Evolutionary conservation across 2,329 filamentous ascomycete species (phyloP).

Genomic region (Gaeumannomyces tritici): DNA sequence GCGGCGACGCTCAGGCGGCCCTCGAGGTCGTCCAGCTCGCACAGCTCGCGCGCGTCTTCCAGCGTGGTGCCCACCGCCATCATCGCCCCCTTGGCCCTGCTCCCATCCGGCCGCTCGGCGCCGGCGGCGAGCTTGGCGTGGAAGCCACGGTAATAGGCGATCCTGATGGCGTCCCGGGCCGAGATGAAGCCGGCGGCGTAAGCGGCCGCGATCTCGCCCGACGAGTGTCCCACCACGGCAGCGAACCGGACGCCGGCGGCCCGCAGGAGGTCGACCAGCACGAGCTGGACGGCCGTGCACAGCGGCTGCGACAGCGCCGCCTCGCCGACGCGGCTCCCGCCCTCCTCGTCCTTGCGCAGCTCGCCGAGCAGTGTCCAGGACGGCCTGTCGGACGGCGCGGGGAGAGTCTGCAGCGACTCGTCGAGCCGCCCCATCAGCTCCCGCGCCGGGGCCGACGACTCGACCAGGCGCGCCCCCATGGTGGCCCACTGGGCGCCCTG

Average conservation of each 20-base stretch:
- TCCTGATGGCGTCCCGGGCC: constrained; percentile 8
- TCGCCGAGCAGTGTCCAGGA: constrained; percentile 27
- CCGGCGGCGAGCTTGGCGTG: too few relatives aligned
- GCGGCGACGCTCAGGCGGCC: not conserved
- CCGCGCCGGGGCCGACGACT: constrained; percentile 22
- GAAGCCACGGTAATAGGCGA: constrained; percentile 13
- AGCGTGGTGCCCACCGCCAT: constrained; percentile 22
- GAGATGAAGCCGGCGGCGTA: constrained; percentile 20
- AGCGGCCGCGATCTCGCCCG: constrained; percentile 24
- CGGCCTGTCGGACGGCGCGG: too few relatives aligned
- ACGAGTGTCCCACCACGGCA: constrained; percentile 22
- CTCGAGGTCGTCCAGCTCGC: not conserved
- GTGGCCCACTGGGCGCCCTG: constrained; percentile 26
- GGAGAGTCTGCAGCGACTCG: not conserved
- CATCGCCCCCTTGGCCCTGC: constrained; percentile 13
- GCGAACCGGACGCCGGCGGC: constrained; percentile 13
- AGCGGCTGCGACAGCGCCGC: constrained; percentile 20
- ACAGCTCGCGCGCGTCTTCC: not conserved
- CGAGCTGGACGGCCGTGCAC: constrained; percentile 20
- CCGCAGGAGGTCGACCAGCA: constrained; percentile 19
- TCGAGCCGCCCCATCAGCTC: constrained; percentile 21
- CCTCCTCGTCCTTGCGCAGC: too few relatives aligned
- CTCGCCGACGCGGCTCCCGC: constrained; percentile 26
- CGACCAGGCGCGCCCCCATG: constrained; percentile 23
- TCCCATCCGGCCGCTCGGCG: constrained; percentile 10